These are phyloP conservation scores for Phoenix roebelenii DNA, from an alignment of 176 grass and related monocot genomes.

Conservation along the genomic window DNA sequence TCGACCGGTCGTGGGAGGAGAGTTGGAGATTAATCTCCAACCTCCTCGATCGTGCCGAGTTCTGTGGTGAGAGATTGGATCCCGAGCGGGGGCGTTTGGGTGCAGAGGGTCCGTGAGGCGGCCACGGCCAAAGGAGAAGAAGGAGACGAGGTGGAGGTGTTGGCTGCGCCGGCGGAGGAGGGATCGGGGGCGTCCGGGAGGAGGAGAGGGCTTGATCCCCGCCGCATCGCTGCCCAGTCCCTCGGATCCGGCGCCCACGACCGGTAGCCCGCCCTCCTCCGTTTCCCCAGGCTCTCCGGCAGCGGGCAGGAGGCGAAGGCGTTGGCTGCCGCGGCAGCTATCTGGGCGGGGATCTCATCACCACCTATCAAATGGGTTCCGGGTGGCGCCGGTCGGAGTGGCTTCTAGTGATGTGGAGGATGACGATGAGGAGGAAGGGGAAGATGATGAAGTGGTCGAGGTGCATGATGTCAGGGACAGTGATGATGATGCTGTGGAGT, in stretches of 20 bases:
- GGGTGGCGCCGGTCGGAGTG: slow-evolving; percentile 28
- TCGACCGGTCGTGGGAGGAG: no score
- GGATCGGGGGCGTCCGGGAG: slow-evolving; percentile 6
- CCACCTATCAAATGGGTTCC: slow-evolving; percentile 51
- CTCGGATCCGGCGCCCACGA: no score
- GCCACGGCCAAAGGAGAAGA: slow-evolving; percentile 2
- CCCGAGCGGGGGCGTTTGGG: no score
- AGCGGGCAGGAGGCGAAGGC: no score
- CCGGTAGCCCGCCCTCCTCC: no score
- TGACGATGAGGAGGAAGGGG: slow-evolving; percentile 56
- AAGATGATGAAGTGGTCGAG: slow-evolving; percentile 54
- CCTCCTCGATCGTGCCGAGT: no score
- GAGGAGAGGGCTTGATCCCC: slow-evolving; percentile 8
- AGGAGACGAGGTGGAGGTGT: slow-evolving; percentile 36
- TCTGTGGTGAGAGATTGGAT: no score
- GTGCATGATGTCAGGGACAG: slow-evolving; percentile 47
- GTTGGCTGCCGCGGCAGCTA: no score
- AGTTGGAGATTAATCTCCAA: no score
- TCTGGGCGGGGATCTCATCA: background rate
- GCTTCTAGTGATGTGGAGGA: slow-evolving; percentile 40
- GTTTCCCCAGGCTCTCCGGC: no score
- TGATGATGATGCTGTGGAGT: slow-evolving; percentile 24
- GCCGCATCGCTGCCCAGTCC: background rate
- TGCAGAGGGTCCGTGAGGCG: no score
- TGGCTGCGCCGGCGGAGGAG: slow-evolving; percentile 21